A percentile compares a stretch with the other conserved stretches of the same genome.
Conservation (phyloP, 176 grass and related monocot species). For the Triticum monococcum region DNA sequence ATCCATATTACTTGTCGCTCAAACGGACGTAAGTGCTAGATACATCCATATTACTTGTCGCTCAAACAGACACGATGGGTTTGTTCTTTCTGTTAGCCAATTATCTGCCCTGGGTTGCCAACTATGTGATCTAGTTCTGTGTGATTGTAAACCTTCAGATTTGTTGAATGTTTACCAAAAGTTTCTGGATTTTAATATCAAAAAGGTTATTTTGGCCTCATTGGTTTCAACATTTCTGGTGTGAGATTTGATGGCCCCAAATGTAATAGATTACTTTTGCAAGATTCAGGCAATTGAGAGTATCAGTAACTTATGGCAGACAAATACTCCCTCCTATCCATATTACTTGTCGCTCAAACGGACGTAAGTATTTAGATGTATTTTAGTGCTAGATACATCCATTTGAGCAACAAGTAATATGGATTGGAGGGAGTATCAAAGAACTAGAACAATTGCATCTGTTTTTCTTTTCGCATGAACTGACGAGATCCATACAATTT, state of each 20-base stretch:
- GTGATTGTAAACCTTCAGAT: constrained; percentile 10
- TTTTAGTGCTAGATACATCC: no score
- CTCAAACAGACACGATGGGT: background rate
- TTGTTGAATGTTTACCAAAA: background rate
- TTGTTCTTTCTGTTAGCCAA: constrained; percentile 7
- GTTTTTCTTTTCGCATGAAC: background rate
- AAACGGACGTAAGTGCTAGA: no score
- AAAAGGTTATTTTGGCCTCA: background rate
- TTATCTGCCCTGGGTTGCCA: background rate
- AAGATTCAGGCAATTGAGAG: background rate
- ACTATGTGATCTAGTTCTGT: background rate
- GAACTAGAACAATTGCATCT: background rate
- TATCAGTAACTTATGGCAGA: background rate
- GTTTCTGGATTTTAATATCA: background rate
- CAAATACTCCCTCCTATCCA: background rate
- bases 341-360: no score
- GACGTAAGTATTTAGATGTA: no score
- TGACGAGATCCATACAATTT: background rate
- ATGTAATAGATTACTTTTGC: background rate
- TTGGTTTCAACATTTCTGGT: background rate
- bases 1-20: no score
- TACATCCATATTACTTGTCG: no score
- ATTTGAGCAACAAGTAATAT: no score
- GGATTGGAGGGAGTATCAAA: no score
- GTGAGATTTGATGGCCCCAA: background rate